phyloP scores from a whole-genome alignment of 805 yeast species.

The Metschnikowia chrysomelidarum region DNA sequence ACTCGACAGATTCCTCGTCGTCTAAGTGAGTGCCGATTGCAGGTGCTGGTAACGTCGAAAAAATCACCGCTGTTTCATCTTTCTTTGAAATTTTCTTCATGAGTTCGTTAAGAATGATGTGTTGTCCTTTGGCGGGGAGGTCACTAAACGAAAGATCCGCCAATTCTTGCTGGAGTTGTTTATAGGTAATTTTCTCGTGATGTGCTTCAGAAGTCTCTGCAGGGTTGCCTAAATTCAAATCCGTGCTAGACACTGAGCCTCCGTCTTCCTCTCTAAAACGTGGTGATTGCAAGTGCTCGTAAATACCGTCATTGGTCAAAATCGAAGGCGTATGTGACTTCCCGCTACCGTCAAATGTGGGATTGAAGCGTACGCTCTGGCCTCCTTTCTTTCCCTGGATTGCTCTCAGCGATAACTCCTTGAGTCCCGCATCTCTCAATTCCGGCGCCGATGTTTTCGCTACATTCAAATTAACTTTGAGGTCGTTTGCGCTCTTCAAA shows the following conservation, averaged over 20 bases:
- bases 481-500: too few relatives aligned
- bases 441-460: constrained; percentile 11
- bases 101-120: constrained; percentile 79
- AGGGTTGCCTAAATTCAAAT: constrained; percentile 2
- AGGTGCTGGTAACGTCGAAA: constrained; percentile 91
- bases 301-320: constrained; percentile 36
- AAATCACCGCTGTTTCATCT: constrained; percentile 62
- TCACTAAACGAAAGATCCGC: constrained; percentile 63
- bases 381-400: constrained; percentile 4
- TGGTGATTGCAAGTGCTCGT: constrained; percentile 35
- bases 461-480: too few relatives aligned
- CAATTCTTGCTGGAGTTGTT: constrained; percentile 38
- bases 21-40: constrained; percentile 74
- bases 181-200: constrained; percentile 24
- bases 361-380: constrained; percentile 9
- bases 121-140: constrained; percentile 90
- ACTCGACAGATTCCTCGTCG: constrained; percentile 67
- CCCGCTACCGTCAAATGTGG: constrained; percentile 4
- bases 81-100: constrained; percentile 63
- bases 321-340: constrained; percentile 31
- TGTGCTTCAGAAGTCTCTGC: not conserved
- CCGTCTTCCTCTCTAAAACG: constrained; percentile 31
- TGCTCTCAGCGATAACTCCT: constrained; percentile 3
- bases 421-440: constrained; percentile 8
- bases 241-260: constrained; percentile 7